Base-by-base conservation (phyloP, 2,329 filamentous ascomycete species). In the Lachnellula occidentalis region DNA sequence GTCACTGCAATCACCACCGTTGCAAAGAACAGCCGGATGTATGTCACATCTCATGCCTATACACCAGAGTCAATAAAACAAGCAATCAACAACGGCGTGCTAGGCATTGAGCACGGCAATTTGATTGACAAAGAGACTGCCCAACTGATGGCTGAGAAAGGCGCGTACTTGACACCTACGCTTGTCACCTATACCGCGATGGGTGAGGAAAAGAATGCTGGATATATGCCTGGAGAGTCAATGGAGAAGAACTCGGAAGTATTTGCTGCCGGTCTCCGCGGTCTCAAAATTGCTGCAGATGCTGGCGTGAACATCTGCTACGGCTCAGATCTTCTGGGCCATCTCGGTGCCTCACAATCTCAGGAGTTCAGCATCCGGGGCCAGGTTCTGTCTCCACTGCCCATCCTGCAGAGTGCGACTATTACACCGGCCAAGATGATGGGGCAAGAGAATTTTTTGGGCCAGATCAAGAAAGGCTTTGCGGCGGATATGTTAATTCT, bases 101-200 rank as follows among this genome's bases (percentile, higher is more conserved):
- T 62, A 19, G 78, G 78, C 1, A 82, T 83, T 58, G 81, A 84
- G 57, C 81, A 83, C 59, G 83, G 82, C 22, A 77, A 81, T 14
- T 71, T 84, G 19, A 71, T 84, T 50, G 85, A 88, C 67, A 79
- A 82, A 62, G 72, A 77, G 24, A 77, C 75, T 2, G 76, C 79
- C 0, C 64, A 69, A 45, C 68, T 77, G 50, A 80, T 82, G 77
- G 78, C 74, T 0, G 70, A 73, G 56, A 74, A 71, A 45, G 70
- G 69, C 0, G 71, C 74, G 3, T 80, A 73, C 63, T 63, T 83
- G 11, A 82, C 78, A 0, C 79, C 80, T 1, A 82, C 79, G 0
- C 69, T 82, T 34, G 71, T 78, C 9, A 74, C 79, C 5, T 81
- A 81, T 64, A 64, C 75, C 17, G 71, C 73, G 21, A 77, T 80